A percentile compares a stretch with the other conserved stretches of the same genome.
phyloP scores from a whole-genome alignment of 140 eudicot genomes.

The Cichorium intybus region DNA sequence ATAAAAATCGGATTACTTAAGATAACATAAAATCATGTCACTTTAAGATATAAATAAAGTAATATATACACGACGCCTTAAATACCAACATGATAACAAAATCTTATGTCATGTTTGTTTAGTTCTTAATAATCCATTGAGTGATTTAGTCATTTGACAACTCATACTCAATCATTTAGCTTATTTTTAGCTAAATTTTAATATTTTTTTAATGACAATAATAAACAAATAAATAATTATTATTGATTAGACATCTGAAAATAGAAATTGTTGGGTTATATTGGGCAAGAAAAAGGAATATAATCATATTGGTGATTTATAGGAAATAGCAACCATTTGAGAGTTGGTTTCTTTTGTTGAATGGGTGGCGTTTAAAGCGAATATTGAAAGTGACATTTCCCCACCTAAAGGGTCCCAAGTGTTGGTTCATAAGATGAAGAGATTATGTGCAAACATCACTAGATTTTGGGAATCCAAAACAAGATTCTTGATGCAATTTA shows the following conservation, averaged over 20 bases:
- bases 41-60: neutral
- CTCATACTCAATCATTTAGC: neutral
- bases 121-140: neutral
- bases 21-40: neutral
- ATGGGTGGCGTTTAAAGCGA: slow-evolving; percentile 33
- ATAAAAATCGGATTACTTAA: neutral
- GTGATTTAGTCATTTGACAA: neutral
- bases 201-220: neutral
- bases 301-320: slow-evolving; percentile 5
- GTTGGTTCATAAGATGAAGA: slow-evolving; percentile 22
- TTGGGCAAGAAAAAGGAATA: slow-evolving; percentile 2
- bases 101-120: neutral
- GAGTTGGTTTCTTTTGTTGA: slow-evolving; percentile 22
- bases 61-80: neutral
- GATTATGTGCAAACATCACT: slow-evolving; percentile 38
- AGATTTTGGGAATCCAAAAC: slow-evolving; percentile 20
- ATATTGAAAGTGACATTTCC: slow-evolving; percentile 22
- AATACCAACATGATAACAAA: neutral
- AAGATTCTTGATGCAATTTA: slow-evolving; percentile 22
- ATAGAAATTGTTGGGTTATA: slow-evolving; percentile 13
- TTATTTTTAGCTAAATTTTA: neutral
- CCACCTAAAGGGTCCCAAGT: slow-evolving; percentile 32
- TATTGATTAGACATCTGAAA: slow-evolving; percentile 6
- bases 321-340: slow-evolving; percentile 14
- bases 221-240: neutral